Base-by-base conservation (phyloP, 2,329 filamentous ascomycete species). In the Arthrobotrys pseudoclavata region DNA sequence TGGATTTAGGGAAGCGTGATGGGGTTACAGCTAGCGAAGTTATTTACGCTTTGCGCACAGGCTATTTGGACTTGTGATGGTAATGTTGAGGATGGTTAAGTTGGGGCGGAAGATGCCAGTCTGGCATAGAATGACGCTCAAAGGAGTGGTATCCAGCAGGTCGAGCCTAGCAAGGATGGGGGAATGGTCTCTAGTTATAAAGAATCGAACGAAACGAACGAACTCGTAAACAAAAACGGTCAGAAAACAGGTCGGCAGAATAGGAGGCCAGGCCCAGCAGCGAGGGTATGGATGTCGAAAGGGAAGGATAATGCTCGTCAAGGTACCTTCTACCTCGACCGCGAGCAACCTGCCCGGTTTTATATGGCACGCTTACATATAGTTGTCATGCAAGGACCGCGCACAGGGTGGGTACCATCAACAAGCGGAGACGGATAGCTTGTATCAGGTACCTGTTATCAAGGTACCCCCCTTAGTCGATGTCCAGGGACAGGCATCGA, bases 391-490 rank as follows among this genome's bases (percentile, higher is more conserved):
- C 37, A 40, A 40, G 69, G 50, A 72, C 55, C 60, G 55, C 60
- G 47, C 24, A 15, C 60, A 45, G 45, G 34, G 34, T 50, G 48
- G 69, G 45, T 53, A 48, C 64, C 63, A 57, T 52, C 42, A 64
- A 37, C 57, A 69, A 40, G 64, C 47, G 62, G 47, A 64, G 48
- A 55, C 24, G 40, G 55, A 34, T 57, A 50, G 64, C 55, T 66
- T 69, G 71, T 76, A 76, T 76, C 71, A 64, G 71, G 48, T 76
- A 76, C 71, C 42, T 67, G 34, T 47, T 42, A 45, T 75, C 70
- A 62, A 62, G 63, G 63, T 53, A 29, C 45, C 71, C 47, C 40
- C 26, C 29, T 63, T 62, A 60, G 45, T 55, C 63, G 63, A 68
- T 45, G 13, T 31, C 42, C 48, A 68, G 34, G 48, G 48, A 29